Evolutionary conservation across 2,329 filamentous ascomycete genomes (phyloP), one percentile per base, ranked within the genome.

Genomic region (Trichoderma sp.): DNA sequence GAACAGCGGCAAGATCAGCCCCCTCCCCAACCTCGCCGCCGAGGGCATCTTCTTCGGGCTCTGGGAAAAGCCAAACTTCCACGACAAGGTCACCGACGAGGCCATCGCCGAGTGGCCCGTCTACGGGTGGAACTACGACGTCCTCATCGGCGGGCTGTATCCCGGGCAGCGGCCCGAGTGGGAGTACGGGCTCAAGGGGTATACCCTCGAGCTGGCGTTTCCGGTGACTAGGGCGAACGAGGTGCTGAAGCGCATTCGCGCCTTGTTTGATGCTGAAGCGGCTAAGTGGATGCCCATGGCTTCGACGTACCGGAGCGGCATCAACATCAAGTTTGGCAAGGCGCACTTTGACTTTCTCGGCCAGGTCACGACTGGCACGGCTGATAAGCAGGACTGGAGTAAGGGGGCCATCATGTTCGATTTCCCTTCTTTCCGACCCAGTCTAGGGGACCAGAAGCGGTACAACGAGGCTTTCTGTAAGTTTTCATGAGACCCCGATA

Each of bases 351-450:
- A 85, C 68, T 76, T 85, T 27, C 73, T 85, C 8, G 83, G 83
- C 15, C 83, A 85, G 74, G 80, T 81, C 17, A 84, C 82, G 10
- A 80, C 80, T 63, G 78, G 80, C 70, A 84, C 83, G 8, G 77
- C 77, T 1, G 83, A 84, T 67, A 80, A 80, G 4, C 80, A 78
- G 53, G 83, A 85, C 72, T 85, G 73, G 73, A 73, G 70, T 59
- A 80, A 83, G 72, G 84, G 83, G 2, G 79, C 80, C 22, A 84
- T 86, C 71, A 86, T 85, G 83, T 83, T 86, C 70, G 83, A 86
- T 71, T 86, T 85, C 70, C 83, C 83, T 2, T 79, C 76, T 22
- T 85, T 81, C 72, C 77, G 80, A 60, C 83, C 84, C 0, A 79
- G 72, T 2, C 71, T 79, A 9, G 83, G 83, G 1, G 82, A 85